Percentiles rank a stretch among this genome's conserved stretches.
Evolutionary conservation across 106 monocot species (phyloP).

Genomic region (Platanthera zijinensis): DNA sequence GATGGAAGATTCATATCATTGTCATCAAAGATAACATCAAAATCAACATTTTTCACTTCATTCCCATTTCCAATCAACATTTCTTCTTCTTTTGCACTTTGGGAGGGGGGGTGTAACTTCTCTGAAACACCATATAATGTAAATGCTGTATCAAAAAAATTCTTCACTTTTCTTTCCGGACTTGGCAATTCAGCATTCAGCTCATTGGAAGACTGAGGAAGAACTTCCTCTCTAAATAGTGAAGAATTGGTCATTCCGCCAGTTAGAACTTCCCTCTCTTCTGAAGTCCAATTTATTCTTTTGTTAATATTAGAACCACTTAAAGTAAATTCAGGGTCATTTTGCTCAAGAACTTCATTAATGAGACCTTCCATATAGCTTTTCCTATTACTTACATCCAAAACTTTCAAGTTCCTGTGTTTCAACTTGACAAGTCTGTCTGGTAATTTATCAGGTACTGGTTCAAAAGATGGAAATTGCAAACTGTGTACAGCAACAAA

Average conservation of each 20-base stretch:
- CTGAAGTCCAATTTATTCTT: conserved; percentile 21
- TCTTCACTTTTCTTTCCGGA: conserved; percentile 5
- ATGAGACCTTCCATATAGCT: conserved; percentile 50
- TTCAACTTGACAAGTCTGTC: conserved; percentile 51
- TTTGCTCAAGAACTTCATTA: conserved; percentile 32
- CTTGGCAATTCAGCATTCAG: conserved; percentile 12
- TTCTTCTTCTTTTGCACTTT: conserved; percentile 1
- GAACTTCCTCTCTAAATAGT: conserved; percentile 12
- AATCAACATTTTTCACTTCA: not conserved
- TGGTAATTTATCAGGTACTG: conserved; percentile 36
- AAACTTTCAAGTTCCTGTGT: conserved; percentile 22
- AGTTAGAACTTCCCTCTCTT: conserved; percentile 25
- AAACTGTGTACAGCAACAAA: conserved; percentile 22
- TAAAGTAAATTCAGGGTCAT: conserved; percentile 26
- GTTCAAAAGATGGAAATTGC: conserved; percentile 21
- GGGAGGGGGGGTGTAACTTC: not conserved
- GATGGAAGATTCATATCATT: conserved; percentile 8
- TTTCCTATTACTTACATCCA: conserved; percentile 20
- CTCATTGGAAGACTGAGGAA: conserved; percentile 14
- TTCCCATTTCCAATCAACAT: not conserved
- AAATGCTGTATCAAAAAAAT: conserved; percentile 2
- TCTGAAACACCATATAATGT: not conserved
- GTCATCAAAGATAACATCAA: not conserved
- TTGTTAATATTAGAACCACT: conserved; percentile 17
- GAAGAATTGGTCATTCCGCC: conserved; percentile 13